Evolutionary conservation across 805 yeast species (phyloP).

Genomic region (Yamadazyma philogaea): DNA sequence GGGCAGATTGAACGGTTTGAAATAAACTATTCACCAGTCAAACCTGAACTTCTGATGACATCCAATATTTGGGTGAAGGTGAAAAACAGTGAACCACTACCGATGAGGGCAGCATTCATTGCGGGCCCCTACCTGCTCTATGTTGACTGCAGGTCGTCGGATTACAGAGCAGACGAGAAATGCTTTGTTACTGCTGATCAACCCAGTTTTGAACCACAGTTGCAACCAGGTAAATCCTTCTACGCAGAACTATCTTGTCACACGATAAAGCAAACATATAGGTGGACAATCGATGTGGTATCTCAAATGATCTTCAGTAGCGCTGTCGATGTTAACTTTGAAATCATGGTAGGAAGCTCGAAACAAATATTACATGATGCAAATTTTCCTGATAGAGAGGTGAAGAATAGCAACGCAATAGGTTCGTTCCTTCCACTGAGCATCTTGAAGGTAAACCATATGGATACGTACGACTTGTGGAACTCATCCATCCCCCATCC

Average conservation of each 20-base stretch:
- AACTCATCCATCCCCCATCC: conserved; percentile 50
- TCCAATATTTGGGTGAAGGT: conserved; percentile 49
- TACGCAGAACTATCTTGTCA: conserved; percentile 62
- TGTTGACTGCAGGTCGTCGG: conserved; percentile 71
- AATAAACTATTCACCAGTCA: conserved; percentile 45
- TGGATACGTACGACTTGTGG: conserved; percentile 75
- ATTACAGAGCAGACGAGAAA: conserved; percentile 51
- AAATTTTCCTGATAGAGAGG: conserved; percentile 20
- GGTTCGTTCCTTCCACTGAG: conserved; percentile 23
- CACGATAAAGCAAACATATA: conserved; percentile 53
- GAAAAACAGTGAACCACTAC: conserved; percentile 66
- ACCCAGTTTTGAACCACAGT: conserved; percentile 69
- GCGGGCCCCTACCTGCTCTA: conserved; percentile 89
- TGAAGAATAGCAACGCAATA: conserved; percentile 24
- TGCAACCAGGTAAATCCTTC: conserved; percentile 65
- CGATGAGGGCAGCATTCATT: conserved; percentile 77
- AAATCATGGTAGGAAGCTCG: conserved; percentile 53
- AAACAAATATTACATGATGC: conserved; percentile 33
- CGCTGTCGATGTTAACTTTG: conserved; percentile 65
- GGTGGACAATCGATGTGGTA: conserved; percentile 78
- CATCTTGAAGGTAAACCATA: conserved; percentile 46
- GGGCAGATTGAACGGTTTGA: conserved; percentile 60
- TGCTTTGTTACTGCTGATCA: conserved; percentile 73
- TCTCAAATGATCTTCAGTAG: conserved; percentile 77
- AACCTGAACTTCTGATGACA: conserved; percentile 15